Conservation (phyloP, 2,329 filamentous ascomycete genomes). For the Penicillium sp. region DNA sequence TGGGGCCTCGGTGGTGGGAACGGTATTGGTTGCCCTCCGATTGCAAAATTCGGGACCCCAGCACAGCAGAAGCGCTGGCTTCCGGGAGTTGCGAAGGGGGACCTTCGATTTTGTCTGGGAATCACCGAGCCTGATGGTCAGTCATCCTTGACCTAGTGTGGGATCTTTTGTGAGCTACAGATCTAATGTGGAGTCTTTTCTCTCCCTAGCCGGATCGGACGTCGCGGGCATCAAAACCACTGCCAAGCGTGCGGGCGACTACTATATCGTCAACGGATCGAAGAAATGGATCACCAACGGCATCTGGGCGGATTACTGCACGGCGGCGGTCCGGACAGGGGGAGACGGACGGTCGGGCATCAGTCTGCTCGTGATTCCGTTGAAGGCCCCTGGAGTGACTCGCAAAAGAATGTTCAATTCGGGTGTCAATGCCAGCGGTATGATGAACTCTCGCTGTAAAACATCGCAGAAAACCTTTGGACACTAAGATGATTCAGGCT, state of each 20-base stretch:
- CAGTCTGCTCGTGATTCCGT: conserved; percentile 60
- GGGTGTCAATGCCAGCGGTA: conserved; percentile 60
- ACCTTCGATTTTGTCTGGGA: conserved; percentile 57
- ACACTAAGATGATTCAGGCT: conserved; percentile 25
- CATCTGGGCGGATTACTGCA: conserved; percentile 56
- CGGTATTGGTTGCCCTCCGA: conserved; percentile 58
- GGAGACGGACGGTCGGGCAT: conserved; percentile 56
- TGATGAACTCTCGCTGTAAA: conserved; percentile 3
- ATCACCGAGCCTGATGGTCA: conserved; percentile 58
- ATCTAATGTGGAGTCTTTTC: too few relatives aligned
- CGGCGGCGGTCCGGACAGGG: conserved; percentile 55
- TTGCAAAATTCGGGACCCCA: conserved; percentile 57
- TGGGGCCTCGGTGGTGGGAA: conserved; percentile 56
- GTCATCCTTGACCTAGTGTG: background rate
- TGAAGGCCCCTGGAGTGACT: conserved; percentile 57
- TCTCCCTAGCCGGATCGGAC: conserved; percentile 51
- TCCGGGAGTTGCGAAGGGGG: conserved; percentile 53
- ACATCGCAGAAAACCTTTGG: background rate
- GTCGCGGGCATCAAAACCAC: conserved; percentile 59
- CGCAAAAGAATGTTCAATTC: conserved; percentile 52
- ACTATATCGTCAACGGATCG: conserved; percentile 59
- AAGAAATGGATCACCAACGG: conserved; percentile 66
- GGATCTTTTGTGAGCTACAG: too few relatives aligned
- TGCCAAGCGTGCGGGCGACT: conserved; percentile 46
- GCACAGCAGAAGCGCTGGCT: conserved; percentile 56